phyloP scores from a whole-genome alignment of 352 stramenopile species.

The Globisporangium recalcitrans region DNA sequence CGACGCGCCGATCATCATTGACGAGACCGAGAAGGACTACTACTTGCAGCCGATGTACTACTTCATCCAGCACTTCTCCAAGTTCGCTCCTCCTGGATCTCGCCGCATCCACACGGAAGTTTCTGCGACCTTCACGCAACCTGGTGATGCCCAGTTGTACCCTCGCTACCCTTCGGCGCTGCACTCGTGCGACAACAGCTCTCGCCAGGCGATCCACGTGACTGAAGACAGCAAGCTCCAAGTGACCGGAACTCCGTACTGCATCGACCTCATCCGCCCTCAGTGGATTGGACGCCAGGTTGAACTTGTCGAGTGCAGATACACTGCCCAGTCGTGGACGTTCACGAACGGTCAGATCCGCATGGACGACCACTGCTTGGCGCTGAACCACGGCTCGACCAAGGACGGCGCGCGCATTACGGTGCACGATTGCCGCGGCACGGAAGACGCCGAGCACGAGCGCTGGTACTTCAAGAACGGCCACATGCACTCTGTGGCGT shows the following conservation, averaged over 20 bases:
- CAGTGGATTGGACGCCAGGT: slow-evolving; percentile 55
- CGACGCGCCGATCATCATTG: slow-evolving; percentile 77
- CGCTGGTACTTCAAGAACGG: slow-evolving; percentile 61
- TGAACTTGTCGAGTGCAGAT: slow-evolving; percentile 59
- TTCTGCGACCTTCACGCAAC: slow-evolving; percentile 36
- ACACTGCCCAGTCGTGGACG: slow-evolving; percentile 62
- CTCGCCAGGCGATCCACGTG: slow-evolving; percentile 48
- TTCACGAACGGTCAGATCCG: slow-evolving; percentile 51
- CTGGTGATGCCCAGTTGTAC: slow-evolving; percentile 60
- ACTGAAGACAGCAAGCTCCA: slow-evolving; percentile 71
- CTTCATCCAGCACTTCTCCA: slow-evolving; percentile 89
- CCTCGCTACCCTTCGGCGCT: slow-evolving; percentile 55
- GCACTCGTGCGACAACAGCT: slow-evolving; percentile 58
- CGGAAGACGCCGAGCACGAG: slow-evolving; percentile 34
- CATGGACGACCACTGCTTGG: slow-evolving; percentile 60
- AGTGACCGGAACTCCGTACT: slow-evolving; percentile 53
- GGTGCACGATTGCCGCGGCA: slow-evolving; percentile 38
- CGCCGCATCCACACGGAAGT: slow-evolving; percentile 59
- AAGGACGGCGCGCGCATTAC: slow-evolving; percentile 47
- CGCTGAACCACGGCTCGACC: slow-evolving; percentile 60
- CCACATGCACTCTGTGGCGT: slow-evolving; percentile 42
- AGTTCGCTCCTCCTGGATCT: slow-evolving; percentile 77
- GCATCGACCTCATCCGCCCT: slow-evolving; percentile 32
- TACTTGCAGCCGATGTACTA: slow-evolving; percentile 88
- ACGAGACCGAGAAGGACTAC: slow-evolving; percentile 57